Evolutionary conservation across 1,284 basidiomycete species (phyloP).

Genomic region (Testicularia cyperi): DNA sequence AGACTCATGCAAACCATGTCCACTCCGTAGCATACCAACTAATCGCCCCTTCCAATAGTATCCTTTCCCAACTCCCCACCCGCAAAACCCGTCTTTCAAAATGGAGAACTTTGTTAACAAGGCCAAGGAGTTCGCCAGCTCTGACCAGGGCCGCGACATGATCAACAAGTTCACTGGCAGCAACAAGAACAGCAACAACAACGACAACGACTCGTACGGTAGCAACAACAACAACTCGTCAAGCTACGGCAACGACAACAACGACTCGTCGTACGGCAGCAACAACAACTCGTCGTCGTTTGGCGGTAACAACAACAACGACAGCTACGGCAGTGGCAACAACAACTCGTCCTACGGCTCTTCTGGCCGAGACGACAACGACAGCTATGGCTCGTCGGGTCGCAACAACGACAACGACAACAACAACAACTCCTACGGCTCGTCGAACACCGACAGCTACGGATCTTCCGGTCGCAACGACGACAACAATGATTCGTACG

Average conservation of each 20-base stretch:
- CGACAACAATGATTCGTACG: slow-evolving; percentile 10
- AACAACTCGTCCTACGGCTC: slow-evolving; percentile 5
- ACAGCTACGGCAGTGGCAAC: slow-evolving; percentile 6
- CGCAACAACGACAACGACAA: slow-evolving; percentile 5
- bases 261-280: neutral
- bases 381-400: slow-evolving; percentile 8
- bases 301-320: slow-evolving; percentile 6
- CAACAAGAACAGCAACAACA: slow-evolving; percentile 26
- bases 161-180: slow-evolving; percentile 33
- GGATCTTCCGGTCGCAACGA: slow-evolving; percentile 5
- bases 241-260: slow-evolving; percentile 1
- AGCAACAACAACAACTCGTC: neutral
- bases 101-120: slow-evolving; percentile 51
- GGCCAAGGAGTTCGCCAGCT: slow-evolving; percentile 46
- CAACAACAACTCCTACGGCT: slow-evolving; percentile 4
- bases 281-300: neutral
- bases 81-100: slow-evolving; percentile 9
- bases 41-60: neutral
- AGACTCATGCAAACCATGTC: too few species aligned
- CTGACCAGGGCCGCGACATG: slow-evolving; percentile 39
- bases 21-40: too few species aligned
- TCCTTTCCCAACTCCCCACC: neutral
- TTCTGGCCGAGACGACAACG: slow-evolving; percentile 3
- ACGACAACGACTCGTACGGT: slow-evolving; percentile 6
- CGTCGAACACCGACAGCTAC: slow-evolving; percentile 1